Conservation (phyloP, 2,329 filamentous ascomycete genomes). For the Fusarium cicatricum region DNA sequence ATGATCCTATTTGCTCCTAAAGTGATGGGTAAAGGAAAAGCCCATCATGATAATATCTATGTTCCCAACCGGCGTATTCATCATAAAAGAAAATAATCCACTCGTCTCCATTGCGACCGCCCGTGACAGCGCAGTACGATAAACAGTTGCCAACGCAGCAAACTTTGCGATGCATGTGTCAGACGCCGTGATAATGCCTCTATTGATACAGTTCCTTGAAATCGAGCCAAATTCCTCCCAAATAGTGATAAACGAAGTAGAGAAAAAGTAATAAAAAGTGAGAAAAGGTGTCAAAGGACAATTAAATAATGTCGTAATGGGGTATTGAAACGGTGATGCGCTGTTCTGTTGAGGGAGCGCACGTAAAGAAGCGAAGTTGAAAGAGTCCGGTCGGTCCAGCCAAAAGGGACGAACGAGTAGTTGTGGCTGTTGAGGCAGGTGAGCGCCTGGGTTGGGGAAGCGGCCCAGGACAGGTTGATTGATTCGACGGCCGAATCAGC, state of each 20-base stretch:
- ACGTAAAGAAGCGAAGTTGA: constrained; percentile 35
- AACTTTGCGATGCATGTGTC: constrained; percentile 32
- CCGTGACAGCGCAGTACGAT: constrained; percentile 5
- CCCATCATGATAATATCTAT: constrained; percentile 41
- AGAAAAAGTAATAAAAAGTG: constrained; percentile 15
- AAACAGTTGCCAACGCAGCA: constrained; percentile 16
- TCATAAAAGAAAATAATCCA: constrained; percentile 35
- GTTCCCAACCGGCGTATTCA: constrained; percentile 42
- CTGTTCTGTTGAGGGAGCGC: constrained; percentile 15
- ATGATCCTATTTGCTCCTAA: constrained; percentile 36
- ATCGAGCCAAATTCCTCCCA: constrained; percentile 36
- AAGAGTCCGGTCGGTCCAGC: constrained; percentile 41
- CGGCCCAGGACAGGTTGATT: constrained; percentile 21
- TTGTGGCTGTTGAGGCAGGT: constrained; percentile 24
- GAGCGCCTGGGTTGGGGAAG: constrained; percentile 10
- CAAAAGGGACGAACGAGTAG: constrained; percentile 29
- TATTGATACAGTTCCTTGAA: constrained; percentile 44
- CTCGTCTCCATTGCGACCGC: constrained; percentile 9
- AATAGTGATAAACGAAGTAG: constrained; percentile 29
- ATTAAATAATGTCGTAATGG: constrained; percentile 39
- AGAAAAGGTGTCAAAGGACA: constrained; percentile 1
- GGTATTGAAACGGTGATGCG: constrained; percentile 35
- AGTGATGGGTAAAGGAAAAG: constrained; percentile 20
- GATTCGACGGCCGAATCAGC: constrained; percentile 31
- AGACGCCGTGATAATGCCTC: constrained; percentile 42